These are phyloP conservation scores for Zea luxurians DNA, from an alignment of 176 grass and related monocot species.

Conservation along the genomic window DNA sequence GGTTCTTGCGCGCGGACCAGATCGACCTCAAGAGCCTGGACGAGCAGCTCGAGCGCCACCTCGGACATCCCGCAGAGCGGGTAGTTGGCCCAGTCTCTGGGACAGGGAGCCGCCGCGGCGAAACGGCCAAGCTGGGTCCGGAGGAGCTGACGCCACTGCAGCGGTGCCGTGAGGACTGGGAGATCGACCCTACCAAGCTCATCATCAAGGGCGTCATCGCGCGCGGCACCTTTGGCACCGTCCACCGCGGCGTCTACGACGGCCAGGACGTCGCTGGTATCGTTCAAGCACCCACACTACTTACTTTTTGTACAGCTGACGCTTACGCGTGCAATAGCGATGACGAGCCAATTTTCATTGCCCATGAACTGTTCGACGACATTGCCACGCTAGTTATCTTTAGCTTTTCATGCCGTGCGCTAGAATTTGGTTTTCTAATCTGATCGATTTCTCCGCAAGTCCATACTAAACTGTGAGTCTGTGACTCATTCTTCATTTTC, in stretches of 20 bases:
- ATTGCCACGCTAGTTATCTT: constrained; percentile 14
- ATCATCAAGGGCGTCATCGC: constrained; percentile 90
- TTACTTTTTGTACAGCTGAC: not conserved
- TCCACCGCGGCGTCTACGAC: constrained; percentile 96
- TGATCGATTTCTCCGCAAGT: not conserved
- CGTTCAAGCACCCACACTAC: not conserved
- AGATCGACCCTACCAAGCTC: constrained; percentile 85
- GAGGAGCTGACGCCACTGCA: constrained; percentile 34
- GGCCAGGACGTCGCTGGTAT: constrained; percentile 98
- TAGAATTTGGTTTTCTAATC: constrained; percentile 4
- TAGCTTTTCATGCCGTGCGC: not conserved
- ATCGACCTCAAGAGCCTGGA: constrained; percentile 97
- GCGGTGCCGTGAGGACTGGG: constrained; percentile 78
- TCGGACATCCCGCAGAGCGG: constrained; percentile 43
- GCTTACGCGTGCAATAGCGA: not conserved
- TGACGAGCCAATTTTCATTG: not conserved
- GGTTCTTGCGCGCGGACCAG: constrained; percentile 89
- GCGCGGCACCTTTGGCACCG: constrained; percentile 92
- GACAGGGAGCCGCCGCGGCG: constrained; percentile 33
- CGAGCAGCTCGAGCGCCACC: constrained; percentile 93
- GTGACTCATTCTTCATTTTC: constrained; percentile 18
- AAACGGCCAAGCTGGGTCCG: constrained; percentile 23
- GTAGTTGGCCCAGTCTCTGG: not conserved
- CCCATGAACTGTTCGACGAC: constrained; percentile 42
- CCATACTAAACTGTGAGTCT: not conserved